A percentile compares a stretch with the other conserved stretches of the same genome.
These are phyloP conservation scores for Apophysomyces ossiformis DNA, from an alignment of 371 early-diverging fungal genomes.

Conservation along the genomic window DNA sequence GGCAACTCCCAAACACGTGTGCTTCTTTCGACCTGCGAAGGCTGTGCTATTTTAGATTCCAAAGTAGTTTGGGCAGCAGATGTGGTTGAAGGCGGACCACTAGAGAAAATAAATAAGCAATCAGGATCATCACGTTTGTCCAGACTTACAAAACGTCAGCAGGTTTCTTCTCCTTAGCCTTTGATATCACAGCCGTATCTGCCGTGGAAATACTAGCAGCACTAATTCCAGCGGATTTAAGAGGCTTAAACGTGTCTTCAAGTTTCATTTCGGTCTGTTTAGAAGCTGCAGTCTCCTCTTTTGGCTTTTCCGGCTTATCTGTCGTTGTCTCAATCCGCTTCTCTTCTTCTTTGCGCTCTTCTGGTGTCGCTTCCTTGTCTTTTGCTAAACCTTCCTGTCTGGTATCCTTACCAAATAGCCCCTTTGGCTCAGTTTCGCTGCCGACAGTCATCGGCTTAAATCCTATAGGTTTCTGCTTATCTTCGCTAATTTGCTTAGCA, in stretches of 20 bases:
- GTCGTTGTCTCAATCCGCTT: neutral
- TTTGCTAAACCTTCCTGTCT: neutral
- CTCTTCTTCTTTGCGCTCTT: neutral
- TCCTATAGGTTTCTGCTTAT: neutral
- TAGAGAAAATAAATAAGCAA: neutral
- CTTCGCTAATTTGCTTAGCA: neutral
- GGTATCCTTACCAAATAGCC: neutral
- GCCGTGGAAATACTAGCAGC: neutral
- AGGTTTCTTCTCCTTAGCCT: neutral
- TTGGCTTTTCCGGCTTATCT: neutral
- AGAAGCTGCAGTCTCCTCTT: neutral
- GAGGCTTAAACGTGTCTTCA: conserved; percentile 7
- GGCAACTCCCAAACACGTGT: conserved; percentile 24
- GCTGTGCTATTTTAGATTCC: conserved; percentile 21
- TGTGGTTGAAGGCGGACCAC: conserved; percentile 17
- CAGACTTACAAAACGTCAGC: neutral
- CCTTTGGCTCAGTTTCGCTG: neutral
- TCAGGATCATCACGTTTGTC: neutral
- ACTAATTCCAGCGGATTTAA: neutral
- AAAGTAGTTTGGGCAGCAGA: conserved; percentile 20
- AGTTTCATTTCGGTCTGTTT: neutral
- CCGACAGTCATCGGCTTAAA: neutral
- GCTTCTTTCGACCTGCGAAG: conserved; percentile 18
- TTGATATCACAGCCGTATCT: neutral
- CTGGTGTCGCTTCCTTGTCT: neutral